Evolutionary conservation across 228 moss, liverwort and hornwort species (phyloP).

Genomic region (Sphagnum magellanicum): DNA sequence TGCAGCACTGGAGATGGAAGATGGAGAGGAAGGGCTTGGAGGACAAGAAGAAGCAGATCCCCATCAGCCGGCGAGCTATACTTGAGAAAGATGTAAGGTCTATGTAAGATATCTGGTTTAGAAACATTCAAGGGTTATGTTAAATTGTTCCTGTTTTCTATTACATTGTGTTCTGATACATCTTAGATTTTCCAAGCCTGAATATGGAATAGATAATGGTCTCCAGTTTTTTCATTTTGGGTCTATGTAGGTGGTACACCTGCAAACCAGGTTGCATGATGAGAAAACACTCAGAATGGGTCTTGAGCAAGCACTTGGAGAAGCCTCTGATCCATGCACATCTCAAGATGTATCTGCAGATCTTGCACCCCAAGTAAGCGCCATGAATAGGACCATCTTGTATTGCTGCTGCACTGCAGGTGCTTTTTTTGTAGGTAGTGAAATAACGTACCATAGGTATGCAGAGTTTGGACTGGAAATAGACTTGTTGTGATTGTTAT

Average conservation of each 20-base stretch:
- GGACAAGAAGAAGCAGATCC: constrained; percentile 65
- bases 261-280: constrained; percentile 69
- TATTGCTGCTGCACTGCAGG: no score
- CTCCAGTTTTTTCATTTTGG: no score
- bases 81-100: constrained; percentile 81
- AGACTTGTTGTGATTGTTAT: no score
- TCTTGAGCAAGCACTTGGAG: constrained; percentile 62
- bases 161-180: no score
- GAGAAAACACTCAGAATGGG: constrained; percentile 68
- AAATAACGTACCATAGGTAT: no score
- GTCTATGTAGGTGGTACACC: constrained; percentile 60
- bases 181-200: no score
- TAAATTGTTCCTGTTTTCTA: no score
- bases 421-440: no score
- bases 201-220: no score
- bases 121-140: no score
- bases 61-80: constrained; percentile 60
- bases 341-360: constrained; percentile 12
- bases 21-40: constrained; percentile 73
- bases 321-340: constrained; percentile 6
- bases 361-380: constrained; percentile 44
- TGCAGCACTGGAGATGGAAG: constrained; percentile 76
- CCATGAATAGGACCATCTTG: background rate
- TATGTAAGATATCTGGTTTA: no score
- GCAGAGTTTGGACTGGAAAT: no score